phyloP scores from a whole-genome alignment of 2,329 filamentous ascomycete species.

The Xylariaceae sp. region DNA sequence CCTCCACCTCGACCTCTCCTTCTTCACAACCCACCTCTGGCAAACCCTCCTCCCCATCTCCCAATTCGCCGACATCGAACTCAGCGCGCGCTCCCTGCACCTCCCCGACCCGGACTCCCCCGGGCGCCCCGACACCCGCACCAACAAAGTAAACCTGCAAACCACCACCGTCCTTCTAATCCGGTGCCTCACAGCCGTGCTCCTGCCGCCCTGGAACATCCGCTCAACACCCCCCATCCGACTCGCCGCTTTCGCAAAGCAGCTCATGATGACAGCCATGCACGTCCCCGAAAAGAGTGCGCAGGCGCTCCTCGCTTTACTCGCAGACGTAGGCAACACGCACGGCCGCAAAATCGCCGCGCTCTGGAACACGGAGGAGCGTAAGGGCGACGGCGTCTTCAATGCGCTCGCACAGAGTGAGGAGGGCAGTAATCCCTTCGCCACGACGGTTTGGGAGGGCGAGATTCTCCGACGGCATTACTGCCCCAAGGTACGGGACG shows the following conservation, averaged over 20 bases:
- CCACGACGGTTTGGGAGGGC: constrained; percentile 87
- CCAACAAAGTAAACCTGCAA: constrained; percentile 81
- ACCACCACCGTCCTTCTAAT: constrained; percentile 91
- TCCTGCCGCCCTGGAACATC: constrained; percentile 70
- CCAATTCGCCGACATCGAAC: constrained; percentile 80
- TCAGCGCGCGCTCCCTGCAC: constrained; percentile 66
- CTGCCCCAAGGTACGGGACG: constrained; percentile 78
- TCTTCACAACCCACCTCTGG: constrained; percentile 94
- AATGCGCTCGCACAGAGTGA: constrained; percentile 67
- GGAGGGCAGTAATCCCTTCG: constrained; percentile 86
- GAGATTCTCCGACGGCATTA: constrained; percentile 82
- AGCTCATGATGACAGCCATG: constrained; percentile 73
- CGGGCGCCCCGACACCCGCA: constrained; percentile 39
- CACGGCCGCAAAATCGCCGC: constrained; percentile 77
- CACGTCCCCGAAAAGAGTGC: constrained; percentile 88
- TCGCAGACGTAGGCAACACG: constrained; percentile 72
- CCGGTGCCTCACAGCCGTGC: constrained; percentile 74
- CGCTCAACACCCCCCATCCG: constrained; percentile 73
- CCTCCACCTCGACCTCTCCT: constrained; percentile 85
- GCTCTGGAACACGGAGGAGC: constrained; percentile 93
- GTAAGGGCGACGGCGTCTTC: constrained; percentile 83
- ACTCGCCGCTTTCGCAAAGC: constrained; percentile 89
- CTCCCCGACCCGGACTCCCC: constrained; percentile 58
- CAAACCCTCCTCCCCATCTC: constrained; percentile 73
- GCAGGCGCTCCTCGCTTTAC: constrained; percentile 70